Percentiles rank a stretch among this genome's conserved stretches.
These are phyloP conservation scores for Sicyos edulis DNA, from an alignment of 306 rosid species.

Conservation along the genomic window DNA sequence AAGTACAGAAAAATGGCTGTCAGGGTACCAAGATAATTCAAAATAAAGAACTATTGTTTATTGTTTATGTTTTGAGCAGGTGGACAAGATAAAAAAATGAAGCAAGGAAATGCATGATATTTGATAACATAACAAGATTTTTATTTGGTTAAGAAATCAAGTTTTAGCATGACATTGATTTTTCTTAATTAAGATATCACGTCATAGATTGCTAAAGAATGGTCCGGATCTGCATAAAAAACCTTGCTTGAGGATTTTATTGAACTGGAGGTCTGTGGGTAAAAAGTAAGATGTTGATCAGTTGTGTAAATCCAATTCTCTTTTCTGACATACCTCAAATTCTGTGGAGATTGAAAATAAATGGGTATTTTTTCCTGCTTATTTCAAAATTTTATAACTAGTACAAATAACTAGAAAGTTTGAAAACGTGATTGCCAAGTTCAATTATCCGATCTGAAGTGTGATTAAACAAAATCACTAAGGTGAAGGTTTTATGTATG, in stretches of 20 bases:
- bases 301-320: slow-evolving; percentile 1
- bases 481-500: not conserved
- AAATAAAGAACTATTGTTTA: not conserved
- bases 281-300: not conserved
- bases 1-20: slow-evolving; percentile 6
- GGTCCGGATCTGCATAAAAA: not conserved
- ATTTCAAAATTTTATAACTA: slow-evolving; percentile 9
- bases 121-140: not conserved
- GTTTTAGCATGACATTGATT: not conserved
- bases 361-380: not conserved
- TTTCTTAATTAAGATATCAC: slow-evolving; percentile 5
- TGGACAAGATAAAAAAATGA: not conserved
- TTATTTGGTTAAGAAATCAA: not conserved
- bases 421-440: not conserved
- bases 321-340: not conserved
- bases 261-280: not conserved
- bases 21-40: slow-evolving; percentile 8
- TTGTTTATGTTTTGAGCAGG: not conserved
- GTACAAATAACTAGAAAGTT: not conserved
- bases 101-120: not conserved
- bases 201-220: not conserved
- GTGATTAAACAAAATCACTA: not conserved
- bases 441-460: slow-evolving; percentile 2
- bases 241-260: not conserved
- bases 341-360: not conserved